These are phyloP conservation scores for Tricholoma furcatifolium DNA, from an alignment of 768 basidiomycete species.

Conservation along the genomic window DNA sequence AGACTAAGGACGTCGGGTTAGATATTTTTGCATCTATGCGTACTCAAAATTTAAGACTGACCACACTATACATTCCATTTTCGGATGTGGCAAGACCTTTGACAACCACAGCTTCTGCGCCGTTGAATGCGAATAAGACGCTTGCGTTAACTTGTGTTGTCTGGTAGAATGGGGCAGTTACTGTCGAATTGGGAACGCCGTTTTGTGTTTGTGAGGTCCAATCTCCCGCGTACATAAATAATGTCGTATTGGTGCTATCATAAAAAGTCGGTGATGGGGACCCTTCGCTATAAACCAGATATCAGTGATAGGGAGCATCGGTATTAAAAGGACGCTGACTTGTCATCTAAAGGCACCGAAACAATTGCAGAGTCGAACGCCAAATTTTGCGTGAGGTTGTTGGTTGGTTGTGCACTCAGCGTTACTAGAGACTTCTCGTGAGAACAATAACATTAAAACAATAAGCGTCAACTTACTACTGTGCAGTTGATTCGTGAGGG, in stretches of 20 bases:
- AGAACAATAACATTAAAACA: background rate
- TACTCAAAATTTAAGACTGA: slow-evolving; percentile 1
- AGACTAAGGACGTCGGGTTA: slow-evolving; percentile 6
- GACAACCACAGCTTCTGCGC: slow-evolving; percentile 15
- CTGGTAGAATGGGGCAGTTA: slow-evolving; percentile 12
- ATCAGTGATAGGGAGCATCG: background rate
- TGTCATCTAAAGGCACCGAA: slow-evolving; percentile 8
- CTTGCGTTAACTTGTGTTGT: slow-evolving; percentile 15
- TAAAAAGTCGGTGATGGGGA: slow-evolving; percentile 16
- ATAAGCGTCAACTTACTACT: slow-evolving; percentile 2
- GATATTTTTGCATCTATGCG: background rate
- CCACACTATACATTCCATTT: slow-evolving; percentile 19
- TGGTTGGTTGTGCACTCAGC: slow-evolving; percentile 12
- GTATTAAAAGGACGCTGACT: slow-evolving; percentile 5
- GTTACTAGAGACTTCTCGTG: slow-evolving; percentile 10
- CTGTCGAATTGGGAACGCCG: slow-evolving; percentile 19
- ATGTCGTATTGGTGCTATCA: slow-evolving; percentile 13
- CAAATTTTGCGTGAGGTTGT: slow-evolving; percentile 8
- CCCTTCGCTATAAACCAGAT: slow-evolving; percentile 9
- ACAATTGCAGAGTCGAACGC: slow-evolving; percentile 12
- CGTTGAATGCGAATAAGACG: slow-evolving; percentile 17
- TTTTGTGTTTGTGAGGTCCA: slow-evolving; percentile 10
- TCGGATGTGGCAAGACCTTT: slow-evolving; percentile 13
- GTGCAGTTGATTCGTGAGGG: slow-evolving; percentile 11
- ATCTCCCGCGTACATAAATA: slow-evolving; percentile 11